Conservation (phyloP, 164 flowering plant species). For the Taxillus chinensis region DNA sequence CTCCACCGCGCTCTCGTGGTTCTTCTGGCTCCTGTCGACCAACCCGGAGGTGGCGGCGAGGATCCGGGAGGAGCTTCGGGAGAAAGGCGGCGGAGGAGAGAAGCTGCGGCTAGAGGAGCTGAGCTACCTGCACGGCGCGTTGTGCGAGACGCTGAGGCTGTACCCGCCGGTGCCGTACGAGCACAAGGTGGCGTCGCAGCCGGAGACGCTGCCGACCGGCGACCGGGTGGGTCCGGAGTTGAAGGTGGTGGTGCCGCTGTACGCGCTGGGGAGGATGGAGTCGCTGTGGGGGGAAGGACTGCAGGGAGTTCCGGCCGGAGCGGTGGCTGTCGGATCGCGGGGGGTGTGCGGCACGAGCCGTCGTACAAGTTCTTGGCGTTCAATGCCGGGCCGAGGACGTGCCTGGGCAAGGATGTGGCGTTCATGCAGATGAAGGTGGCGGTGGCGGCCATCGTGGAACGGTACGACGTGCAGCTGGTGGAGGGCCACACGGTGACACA, state of each 20-base stretch:
- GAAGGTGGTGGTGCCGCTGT: slow-evolving; percentile 15
- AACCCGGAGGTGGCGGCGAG: slow-evolving; percentile 23
- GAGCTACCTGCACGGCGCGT: slow-evolving; percentile 19
- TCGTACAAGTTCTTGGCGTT: slow-evolving; percentile 30
- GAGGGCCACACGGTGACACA: slow-evolving; percentile 24
- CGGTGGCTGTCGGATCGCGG: slow-evolving; percentile 35
- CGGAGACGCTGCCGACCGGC: slow-evolving; percentile 35
- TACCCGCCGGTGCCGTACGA: slow-evolving; percentile 38
- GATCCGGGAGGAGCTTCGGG: slow-evolving; percentile 20
- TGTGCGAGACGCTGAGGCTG: slow-evolving; percentile 36
- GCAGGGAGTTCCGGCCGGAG: slow-evolving; percentile 44
- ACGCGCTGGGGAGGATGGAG: slow-evolving; percentile 33
- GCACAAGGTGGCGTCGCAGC: slow-evolving; percentile 14
- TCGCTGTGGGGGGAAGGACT: slow-evolving; percentile 46
- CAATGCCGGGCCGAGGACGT: slow-evolving; percentile 38
- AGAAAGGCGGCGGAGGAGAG: neutral
- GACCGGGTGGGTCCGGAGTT: slow-evolving; percentile 15
- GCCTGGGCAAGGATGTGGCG: slow-evolving; percentile 32
- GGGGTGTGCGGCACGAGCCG: slow-evolving; percentile 12
- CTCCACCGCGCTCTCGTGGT: slow-evolving; percentile 30
- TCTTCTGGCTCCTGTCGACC: slow-evolving; percentile 23
- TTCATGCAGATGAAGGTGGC: slow-evolving; percentile 35
- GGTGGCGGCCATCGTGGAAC: slow-evolving; percentile 20
- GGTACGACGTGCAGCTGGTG: slow-evolving; percentile 18
- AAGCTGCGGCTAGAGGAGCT: neutral